Percentiles rank a stretch among this genome's conserved stretches.
These are phyloP conservation scores for Malus hybrid DNA, from an alignment of 331 rosid genomes.

Conservation along the genomic window DNA sequence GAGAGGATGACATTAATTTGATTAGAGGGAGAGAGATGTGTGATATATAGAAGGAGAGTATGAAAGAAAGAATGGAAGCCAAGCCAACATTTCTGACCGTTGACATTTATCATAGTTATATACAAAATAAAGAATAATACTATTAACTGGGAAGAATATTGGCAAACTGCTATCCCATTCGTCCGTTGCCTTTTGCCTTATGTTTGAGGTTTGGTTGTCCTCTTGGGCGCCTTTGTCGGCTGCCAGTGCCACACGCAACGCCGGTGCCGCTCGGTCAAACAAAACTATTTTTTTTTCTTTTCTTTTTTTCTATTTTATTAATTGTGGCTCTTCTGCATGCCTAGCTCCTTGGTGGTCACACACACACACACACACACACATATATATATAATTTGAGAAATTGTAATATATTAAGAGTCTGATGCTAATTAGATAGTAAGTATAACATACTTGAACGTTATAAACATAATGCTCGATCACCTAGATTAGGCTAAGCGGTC, in stretches of 20 bases:
- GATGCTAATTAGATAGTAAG: too few species aligned
- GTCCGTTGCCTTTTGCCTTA: not conserved
- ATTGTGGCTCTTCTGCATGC: not conserved
- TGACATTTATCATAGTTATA: conserved; percentile 23
- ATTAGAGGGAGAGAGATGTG: not conserved
- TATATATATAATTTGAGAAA: not conserved
- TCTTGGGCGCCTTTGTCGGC: not conserved
- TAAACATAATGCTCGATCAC: too few species aligned
- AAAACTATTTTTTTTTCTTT: not conserved
- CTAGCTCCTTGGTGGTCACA: not conserved
- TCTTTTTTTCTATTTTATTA: not conserved
- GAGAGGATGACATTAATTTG: not conserved
- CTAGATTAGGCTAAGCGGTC: too few species aligned
- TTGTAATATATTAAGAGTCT: not conserved
- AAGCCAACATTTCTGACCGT: conserved; percentile 75
- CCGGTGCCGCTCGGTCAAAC: not conserved
- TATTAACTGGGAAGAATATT: not conserved
- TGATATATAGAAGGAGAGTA: not conserved
- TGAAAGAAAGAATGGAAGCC: not conserved
- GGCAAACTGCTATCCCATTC: not conserved
- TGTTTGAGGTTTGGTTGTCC: not conserved
- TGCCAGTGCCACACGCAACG: not conserved
- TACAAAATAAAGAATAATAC: not conserved
- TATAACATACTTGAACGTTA: not conserved
- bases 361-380: too few species aligned